Base-by-base conservation (phyloP, 2,329 filamentous ascomycete species). In the Alternaria atra region DNA sequence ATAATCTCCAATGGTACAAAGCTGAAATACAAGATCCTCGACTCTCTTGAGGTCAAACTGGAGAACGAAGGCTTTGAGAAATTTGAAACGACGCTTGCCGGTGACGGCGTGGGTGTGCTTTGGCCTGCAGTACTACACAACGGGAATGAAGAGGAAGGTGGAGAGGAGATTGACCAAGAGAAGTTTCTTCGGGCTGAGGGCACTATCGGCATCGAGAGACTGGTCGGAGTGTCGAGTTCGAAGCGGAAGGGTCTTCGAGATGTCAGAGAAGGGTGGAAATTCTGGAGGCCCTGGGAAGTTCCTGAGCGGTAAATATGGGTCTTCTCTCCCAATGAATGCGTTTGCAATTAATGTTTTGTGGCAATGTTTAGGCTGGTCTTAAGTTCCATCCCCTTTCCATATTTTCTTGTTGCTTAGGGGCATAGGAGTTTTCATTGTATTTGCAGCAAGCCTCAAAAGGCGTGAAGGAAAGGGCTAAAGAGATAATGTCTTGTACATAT, bases 81-180 rank as follows among this genome's bases (percentile, higher is more conserved):
- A 70, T 98, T 97, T 73, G 88, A 94, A 78, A 95, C 93, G 0
- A 97, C 92, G 0, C 86, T 99, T 0, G 95, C 94, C 4, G 94
- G 94, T 39, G 92, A 97, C 72, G 95, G 95, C 12, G 92, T 99
- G 1, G 95, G 95, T 37, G 93, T 99, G 2, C 85, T 99, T 5
- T 97, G 92, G 89, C 95, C 95, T 1, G 95, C 95, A 0, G 90
- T 97, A 0, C 83, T 97, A 27, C 92, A 92, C 76, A 97, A 96
- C 62, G 92, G 91, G 6, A 88, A 86, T n/a, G 89, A 90, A 37
- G 90, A 92, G 71, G 87, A 92, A 65, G 92, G 92, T 34, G 93
- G 93, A 25, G 92, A 95, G 82, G 94, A 97, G 80, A 98, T 99
- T 72, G 92, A 97, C 71, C 85, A 94, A 72, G 93, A 97, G 60